Evolutionary conservation across 768 basidiomycete genomes (phyloP), one percentile per base, ranked within the genome.

Genomic region (Lactarius sanguifluus): DNA sequence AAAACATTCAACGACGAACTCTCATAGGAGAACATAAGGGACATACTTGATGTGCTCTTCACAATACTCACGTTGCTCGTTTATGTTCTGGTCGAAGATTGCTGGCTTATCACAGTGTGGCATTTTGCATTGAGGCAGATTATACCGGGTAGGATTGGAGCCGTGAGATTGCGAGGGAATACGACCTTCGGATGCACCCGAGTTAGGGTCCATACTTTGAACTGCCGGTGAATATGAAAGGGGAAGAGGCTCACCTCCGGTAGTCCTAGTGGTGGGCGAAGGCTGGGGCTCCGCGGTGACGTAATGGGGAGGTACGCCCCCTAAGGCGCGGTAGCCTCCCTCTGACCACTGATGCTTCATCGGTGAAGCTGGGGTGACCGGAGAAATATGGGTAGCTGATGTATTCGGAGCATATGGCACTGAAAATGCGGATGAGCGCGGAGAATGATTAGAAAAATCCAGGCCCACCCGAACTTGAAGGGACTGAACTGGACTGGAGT

Each of bases 11-110:
- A 1, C 4, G 25, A 18, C 23, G 23, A 28, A 16, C 10, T 9
- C 47, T n/a, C 15, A 20, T 3, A 32, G n/a, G 56, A 36, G 30
- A 20, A 13, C 8, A 36, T 32, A 52, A 23, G 12, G 47, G 5
- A 15, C 66, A 10, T 64, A 67, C 66, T 1, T 1, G 6, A 63
- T 12, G 34, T 67, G 66, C 0, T 15, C 13, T 23, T 36, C 32
- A 10, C 66, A 67, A 38, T 38, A 67, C 36, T 64, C 57, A 6
- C 62, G 40, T 36, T 56, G 62, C 32, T 67, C 57, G 25, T 63
- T 36, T 16, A 59, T 38, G 23, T 5, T 5, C 7, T 10, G 25
- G 36, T 67, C 32, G 34, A 63, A 67, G n/a, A 30, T 7, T 5
- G 32, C 41, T 8, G 10, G 13, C 23, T 45, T n/a, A 30, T 34